A percentile compares a stretch with the other conserved stretches of the same genome.
phyloP scores from a whole-genome alignment of 768 basidiomycete genomes.

The Jaapia argillacea region DNA sequence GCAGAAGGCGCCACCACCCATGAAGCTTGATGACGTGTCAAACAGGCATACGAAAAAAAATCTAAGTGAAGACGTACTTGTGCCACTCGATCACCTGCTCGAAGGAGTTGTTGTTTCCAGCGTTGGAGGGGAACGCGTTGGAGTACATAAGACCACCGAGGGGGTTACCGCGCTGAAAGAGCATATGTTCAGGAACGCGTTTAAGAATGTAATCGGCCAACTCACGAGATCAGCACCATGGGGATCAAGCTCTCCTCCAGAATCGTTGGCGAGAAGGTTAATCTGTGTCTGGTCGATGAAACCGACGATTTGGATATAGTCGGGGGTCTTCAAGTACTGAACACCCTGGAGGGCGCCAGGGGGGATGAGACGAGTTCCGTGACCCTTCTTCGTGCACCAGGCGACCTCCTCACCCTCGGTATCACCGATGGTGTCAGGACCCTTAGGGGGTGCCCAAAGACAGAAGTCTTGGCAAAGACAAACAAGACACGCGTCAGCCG shows the following conservation, averaged over 20 bases:
- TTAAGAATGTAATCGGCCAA: slow-evolving; percentile 1
- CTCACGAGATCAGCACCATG: slow-evolving; percentile 57
- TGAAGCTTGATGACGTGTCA: slow-evolving; percentile 43
- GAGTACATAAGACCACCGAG: slow-evolving; percentile 65
- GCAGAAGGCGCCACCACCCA: slow-evolving; percentile 57
- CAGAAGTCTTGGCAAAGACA: slow-evolving; percentile 46
- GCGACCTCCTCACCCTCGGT: slow-evolving; percentile 65
- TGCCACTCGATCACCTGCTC: slow-evolving; percentile 61
- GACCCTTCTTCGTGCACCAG: slow-evolving; percentile 65
- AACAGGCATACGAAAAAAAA: not conserved
- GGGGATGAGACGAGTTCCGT: slow-evolving; percentile 71
- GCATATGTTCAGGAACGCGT: not conserved
- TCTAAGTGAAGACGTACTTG: slow-evolving; percentile 31
- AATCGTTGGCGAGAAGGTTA: slow-evolving; percentile 41
- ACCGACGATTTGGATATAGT: slow-evolving; percentile 53
- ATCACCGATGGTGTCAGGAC: slow-evolving; percentile 46
- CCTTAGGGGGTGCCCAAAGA: slow-evolving; percentile 47
- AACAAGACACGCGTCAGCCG: not conserved
- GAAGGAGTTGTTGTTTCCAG: slow-evolving; percentile 29
- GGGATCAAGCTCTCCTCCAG: slow-evolving; percentile 71
- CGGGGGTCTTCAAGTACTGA: slow-evolving; percentile 49
- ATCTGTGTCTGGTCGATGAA: slow-evolving; percentile 52
- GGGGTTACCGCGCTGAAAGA: slow-evolving; percentile 63
- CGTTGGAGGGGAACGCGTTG: slow-evolving; percentile 34
- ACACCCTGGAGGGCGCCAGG: slow-evolving; percentile 50